phyloP scores from a whole-genome alignment of 768 basidiomycete genomes.

The Podaxis carcinomalis region DNA sequence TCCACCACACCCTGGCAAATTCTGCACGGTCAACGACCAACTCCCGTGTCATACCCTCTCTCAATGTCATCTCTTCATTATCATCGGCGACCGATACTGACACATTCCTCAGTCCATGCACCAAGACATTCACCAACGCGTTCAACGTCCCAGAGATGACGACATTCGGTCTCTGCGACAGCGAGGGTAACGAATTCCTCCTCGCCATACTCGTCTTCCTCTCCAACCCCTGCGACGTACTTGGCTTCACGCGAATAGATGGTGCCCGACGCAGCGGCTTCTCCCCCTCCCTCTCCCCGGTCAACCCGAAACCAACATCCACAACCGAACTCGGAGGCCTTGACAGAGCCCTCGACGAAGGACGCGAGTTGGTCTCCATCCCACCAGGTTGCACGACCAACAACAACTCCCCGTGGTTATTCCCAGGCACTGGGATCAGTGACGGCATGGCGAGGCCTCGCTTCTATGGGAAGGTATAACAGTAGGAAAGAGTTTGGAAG shows the following conservation, averaged over 20 bases:
- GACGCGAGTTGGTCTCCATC: constrained; percentile 46
- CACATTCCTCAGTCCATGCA: constrained; percentile 72
- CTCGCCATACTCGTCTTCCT: constrained; percentile 77
- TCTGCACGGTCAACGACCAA: constrained; percentile 69
- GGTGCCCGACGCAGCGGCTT: constrained; percentile 55
- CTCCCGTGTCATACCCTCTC: constrained; percentile 70
- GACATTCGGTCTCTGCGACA: constrained; percentile 58
- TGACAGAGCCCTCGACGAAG: constrained; percentile 59
- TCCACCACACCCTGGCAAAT: constrained; percentile 81
- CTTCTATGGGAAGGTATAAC: no score
- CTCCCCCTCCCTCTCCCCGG: constrained; percentile 24
- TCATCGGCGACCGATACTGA: constrained; percentile 82
- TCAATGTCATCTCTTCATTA: constrained; percentile 78
- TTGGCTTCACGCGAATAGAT: constrained; percentile 75
- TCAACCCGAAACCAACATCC: constrained; percentile 25
- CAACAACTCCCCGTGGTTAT: constrained; percentile 74
- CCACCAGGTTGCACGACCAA: constrained; percentile 60
- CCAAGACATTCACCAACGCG: constrained; percentile 67
- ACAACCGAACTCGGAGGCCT: constrained; percentile 63
- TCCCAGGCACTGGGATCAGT: no score
- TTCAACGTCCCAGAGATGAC: constrained; percentile 68
- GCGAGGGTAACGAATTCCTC: constrained; percentile 74
- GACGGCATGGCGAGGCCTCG: no score
- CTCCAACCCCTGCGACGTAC: constrained; percentile 62
- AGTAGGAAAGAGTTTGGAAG: no score